Evolutionary conservation across 768 basidiomycete species (phyloP), one percentile per base, ranked within the genome.

Genomic region (Phaffia tasmanica): DNA sequence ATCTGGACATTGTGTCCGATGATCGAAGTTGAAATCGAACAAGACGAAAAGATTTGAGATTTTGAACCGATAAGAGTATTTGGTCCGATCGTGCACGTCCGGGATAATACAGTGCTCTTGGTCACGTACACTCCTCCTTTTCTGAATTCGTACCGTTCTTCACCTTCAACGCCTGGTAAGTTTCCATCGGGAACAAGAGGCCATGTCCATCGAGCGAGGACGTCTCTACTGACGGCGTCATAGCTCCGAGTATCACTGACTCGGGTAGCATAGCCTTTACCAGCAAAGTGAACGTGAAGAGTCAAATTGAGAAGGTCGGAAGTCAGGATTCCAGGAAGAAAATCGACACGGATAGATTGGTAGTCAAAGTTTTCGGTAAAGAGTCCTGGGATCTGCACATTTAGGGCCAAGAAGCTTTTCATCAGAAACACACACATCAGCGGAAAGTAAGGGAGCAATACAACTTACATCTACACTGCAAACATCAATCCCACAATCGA

Each of bases 361-460:
- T 93, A 97, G 78, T 98, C 95, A 73, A 99, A 99, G 78, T 98
- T 98, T 78, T 98, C 95, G 75, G 93, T 91, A 79, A 98, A 99
- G 5, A 97, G 75, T 0, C 93, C 93, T 1, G 91, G 92, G 48
- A 98, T 88, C 87, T 95, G 73, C 7, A 72, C 70, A 42, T 4
- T 5, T 42, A 4, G 35, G 35, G 11, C 11, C 11, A 11, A 5
- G 11, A 42, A 42, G 11, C 35, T 11, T 42, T 11, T 42, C 35
- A 16, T 23, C 29, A 54, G 29, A 15, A 54, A 16, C 53, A 54
- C 53, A 16, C 29, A 42, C 35, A 4, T 42, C 35, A 4, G 35
- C 18, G 32, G 30, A 32, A 32, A n/a, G 3, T 29, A 58, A 23
- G 58, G 42, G 3, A 18, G 59, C 63, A 65, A 27, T 32, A 9